Conservation (phyloP, 352 stramenopile species). For the Aphanomyces astaci region DNA sequence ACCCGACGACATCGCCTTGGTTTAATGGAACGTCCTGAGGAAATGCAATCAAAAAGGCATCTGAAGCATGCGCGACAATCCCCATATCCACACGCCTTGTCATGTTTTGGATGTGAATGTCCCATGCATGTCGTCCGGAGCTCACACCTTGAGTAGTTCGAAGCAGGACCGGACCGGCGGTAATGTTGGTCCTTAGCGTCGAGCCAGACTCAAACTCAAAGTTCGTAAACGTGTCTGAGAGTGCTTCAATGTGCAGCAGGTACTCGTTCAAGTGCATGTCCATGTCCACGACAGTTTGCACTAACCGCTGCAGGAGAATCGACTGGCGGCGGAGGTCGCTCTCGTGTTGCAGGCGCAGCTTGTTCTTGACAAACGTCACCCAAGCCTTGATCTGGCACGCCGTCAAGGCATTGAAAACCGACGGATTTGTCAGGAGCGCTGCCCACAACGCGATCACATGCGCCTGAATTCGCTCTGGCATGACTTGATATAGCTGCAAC, state of each 20-base stretch:
- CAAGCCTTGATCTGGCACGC: neutral
- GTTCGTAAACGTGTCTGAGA: neutral
- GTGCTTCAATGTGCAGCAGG: neutral
- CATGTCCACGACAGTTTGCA: conserved; percentile 48
- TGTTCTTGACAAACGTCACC: conserved; percentile 31
- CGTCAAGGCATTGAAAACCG: neutral
- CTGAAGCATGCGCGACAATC: neutral
- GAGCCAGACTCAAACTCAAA: neutral
- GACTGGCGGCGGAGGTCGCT: conserved; percentile 46
- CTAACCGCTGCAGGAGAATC: conserved; percentile 43
- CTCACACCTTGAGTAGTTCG: neutral
- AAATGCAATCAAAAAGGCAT: neutral
- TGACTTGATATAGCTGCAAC: conserved; percentile 12
- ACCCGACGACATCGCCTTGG: conserved; percentile 35
- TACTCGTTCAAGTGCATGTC: conserved; percentile 26
- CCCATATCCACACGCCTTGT: neutral
- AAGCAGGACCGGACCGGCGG: neutral
- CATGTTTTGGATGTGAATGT: neutral
- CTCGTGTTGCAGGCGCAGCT: conserved; percentile 43
- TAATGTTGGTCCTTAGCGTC: neutral
- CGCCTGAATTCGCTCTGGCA: conserved; percentile 7
- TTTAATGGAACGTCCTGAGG: neutral
- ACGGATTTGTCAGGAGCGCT: neutral
- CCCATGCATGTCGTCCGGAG: neutral
- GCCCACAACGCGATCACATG: conserved; percentile 5